Evolutionary conservation across 1,284 basidiomycete species (phyloP), one percentile per base, ranked within the genome.

Genomic region (Microbotryum scabiosae): DNA sequence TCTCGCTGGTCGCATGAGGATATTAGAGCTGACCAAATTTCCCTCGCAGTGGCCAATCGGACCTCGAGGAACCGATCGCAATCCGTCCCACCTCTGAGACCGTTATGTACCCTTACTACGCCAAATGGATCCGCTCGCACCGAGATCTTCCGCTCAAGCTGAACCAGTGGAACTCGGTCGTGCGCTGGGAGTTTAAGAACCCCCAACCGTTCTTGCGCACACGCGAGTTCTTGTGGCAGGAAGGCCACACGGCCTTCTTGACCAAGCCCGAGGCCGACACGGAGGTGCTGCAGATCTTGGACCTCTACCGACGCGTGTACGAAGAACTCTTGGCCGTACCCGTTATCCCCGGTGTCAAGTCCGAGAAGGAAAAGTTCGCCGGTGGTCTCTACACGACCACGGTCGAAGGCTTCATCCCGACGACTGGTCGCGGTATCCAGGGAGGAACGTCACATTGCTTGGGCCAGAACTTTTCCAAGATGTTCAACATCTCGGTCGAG

Each of bases 141-240:
- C 89, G 94, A 69, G 94, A 99, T 76, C 85, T 99, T 56, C 94
- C 94, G 7, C 80, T 98, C 71, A 96, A 94, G 77, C 82, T 98
- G 61, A 99, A 98, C 79, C 90, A 97, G 77, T 99, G 94, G 94
- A 97, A 97, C 80, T 91, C 85, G 69, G 93, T 99, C 72, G 94
- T 99, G 30, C 86, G 94, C 66, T 99, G 94, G 94, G 94, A 99
- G 77, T 98, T 98, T 82, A 99, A 99, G 80, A 96, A 94, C 77
- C 96, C 94, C 58, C 91, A 98, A 78, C 94, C 94, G 3, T 99
- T 99, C 87, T 82, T 99, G 48, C 90, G 94, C 66, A 98, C 96
- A 2, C 89, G 96, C 73, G 94, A 98, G 79, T 99, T 97, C 82
- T 80, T 99, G 43, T 99, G 96, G 94, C 94, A 99, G 79, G 96